Evolutionary conservation across 495 filamentous ascomycete genomes (phyloP).

Genomic region (Pyrenula massariospora): DNA sequence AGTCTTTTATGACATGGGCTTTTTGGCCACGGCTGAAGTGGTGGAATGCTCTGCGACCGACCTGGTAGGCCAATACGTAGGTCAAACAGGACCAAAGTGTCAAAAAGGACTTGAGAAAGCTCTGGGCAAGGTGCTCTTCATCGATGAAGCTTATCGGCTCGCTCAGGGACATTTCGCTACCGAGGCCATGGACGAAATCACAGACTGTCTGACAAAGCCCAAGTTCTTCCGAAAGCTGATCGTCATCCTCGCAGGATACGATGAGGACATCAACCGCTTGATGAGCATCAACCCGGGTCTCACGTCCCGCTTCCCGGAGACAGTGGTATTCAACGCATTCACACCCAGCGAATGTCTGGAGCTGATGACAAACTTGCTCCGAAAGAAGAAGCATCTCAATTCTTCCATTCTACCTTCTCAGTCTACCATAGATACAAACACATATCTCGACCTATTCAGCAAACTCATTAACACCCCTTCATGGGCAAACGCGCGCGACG

Average conservation of each 20-base stretch:
- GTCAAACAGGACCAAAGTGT: slow-evolving; percentile 37
- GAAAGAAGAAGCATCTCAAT: slow-evolving; percentile 20
- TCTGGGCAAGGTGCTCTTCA: slow-evolving; percentile 48
- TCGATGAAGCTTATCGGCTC: slow-evolving; percentile 53
- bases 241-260: slow-evolving; percentile 66
- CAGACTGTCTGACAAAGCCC: slow-evolving; percentile 55
- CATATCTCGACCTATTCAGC: slow-evolving; percentile 24
- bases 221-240: slow-evolving; percentile 52
- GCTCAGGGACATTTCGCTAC: slow-evolving; percentile 43
- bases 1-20: slow-evolving; percentile 61
- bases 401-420: slow-evolving; percentile 20
- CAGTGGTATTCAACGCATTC: slow-evolving; percentile 29
- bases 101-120: slow-evolving; percentile 22
- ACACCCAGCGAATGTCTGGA: slow-evolving; percentile 27
- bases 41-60: slow-evolving; percentile 51
- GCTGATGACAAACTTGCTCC: slow-evolving; percentile 18
- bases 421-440: slow-evolving; percentile 4
- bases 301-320: slow-evolving; percentile 39
- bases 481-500: slow-evolving; percentile 62
- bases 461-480: slow-evolving; percentile 29
- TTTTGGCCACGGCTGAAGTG: slow-evolving; percentile 41
- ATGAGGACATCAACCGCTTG: slow-evolving; percentile 56
- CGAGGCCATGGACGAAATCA: slow-evolving; percentile 65
- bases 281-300: slow-evolving; percentile 43
- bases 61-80: slow-evolving; percentile 44